A percentile compares a stretch with the other conserved stretches of the same genome.
These are phyloP conservation scores for Vitis hybrid DNA, from an alignment of 177 flowering plant genomes.

Conservation along the genomic window DNA sequence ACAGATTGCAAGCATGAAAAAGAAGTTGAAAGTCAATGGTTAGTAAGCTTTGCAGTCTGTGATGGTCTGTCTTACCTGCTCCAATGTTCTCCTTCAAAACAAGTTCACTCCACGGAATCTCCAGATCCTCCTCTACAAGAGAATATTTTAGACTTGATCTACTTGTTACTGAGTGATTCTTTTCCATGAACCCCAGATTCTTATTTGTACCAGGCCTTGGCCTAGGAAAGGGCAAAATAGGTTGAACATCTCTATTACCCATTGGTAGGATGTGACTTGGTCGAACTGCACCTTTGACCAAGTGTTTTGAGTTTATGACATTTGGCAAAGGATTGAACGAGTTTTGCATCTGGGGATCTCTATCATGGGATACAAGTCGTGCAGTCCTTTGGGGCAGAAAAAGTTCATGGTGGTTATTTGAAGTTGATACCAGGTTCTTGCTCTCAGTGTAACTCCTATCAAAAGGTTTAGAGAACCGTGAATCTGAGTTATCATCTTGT, in stretches of 20 bases:
- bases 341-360: constrained; percentile 1
- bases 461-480: background rate
- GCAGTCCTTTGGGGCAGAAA: no score
- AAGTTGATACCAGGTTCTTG: background rate
- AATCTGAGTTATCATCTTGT: background rate
- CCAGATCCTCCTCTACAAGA: constrained; percentile 19
- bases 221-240: background rate
- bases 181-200: background rate
- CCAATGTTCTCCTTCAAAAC: constrained; percentile 23
- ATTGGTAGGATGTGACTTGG: background rate
- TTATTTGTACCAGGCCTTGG: background rate
- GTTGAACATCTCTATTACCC: background rate
- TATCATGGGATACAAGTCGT: background rate
- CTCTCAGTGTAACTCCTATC: constrained; percentile 1
- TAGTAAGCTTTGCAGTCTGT: no score
- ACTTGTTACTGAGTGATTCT: background rate
- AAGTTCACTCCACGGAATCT: constrained; percentile 25
- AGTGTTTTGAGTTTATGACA: no score
- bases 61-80: constrained; percentile 15
- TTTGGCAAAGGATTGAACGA: background rate
- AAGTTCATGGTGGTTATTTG: constrained; percentile 2
- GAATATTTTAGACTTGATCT: background rate
- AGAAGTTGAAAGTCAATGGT: no score
- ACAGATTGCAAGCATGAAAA: no score
- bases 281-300: background rate